These are phyloP conservation scores for Diplodia mutila DNA, from an alignment of 2,329 filamentous ascomycete genomes.

Conservation along the genomic window DNA sequence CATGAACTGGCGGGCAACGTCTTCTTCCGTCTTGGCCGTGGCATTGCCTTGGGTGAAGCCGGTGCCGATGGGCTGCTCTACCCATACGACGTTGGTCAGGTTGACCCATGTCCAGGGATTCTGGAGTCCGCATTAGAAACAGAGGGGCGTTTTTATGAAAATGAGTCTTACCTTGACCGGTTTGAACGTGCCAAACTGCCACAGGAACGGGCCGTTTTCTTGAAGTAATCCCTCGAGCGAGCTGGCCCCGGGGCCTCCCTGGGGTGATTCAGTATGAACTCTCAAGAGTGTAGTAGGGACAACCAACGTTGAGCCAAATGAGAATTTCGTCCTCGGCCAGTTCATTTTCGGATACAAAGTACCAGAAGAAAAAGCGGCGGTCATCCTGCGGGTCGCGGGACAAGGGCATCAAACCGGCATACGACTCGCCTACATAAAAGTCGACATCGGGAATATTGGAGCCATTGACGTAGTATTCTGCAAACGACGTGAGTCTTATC, in stretches of 20 bases:
- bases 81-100: slow-evolving; percentile 50
- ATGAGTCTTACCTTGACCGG: no score
- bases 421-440: slow-evolving; percentile 63
- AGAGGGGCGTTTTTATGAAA: no score
- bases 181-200: slow-evolving; percentile 36
- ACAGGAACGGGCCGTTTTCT: slow-evolving; percentile 42
- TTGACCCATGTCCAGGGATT: slow-evolving; percentile 42
- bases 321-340: slow-evolving; percentile 34
- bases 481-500: no score
- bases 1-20: slow-evolving; percentile 47
- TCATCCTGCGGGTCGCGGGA: slow-evolving; percentile 62
- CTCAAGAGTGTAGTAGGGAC: no score
- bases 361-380: slow-evolving; percentile 60
- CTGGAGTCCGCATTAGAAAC: no score
- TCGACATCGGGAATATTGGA: slow-evolving; percentile 52
- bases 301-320: slow-evolving; percentile 46
- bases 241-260: slow-evolving; percentile 30
- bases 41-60: slow-evolving; percentile 40
- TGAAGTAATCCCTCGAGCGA: slow-evolving; percentile 40
- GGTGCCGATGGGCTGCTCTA: slow-evolving; percentile 40
- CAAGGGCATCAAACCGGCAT: slow-evolving; percentile 66
- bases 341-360: slow-evolving; percentile 6
- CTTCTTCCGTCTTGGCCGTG: slow-evolving; percentile 45
- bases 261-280: no score
- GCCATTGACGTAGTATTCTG: no score